A percentile compares a stretch with the other conserved stretches of the same genome.
Evolutionary conservation across 352 stramenopile species (phyloP).

Genomic region (Blastocystis sp.): DNA sequence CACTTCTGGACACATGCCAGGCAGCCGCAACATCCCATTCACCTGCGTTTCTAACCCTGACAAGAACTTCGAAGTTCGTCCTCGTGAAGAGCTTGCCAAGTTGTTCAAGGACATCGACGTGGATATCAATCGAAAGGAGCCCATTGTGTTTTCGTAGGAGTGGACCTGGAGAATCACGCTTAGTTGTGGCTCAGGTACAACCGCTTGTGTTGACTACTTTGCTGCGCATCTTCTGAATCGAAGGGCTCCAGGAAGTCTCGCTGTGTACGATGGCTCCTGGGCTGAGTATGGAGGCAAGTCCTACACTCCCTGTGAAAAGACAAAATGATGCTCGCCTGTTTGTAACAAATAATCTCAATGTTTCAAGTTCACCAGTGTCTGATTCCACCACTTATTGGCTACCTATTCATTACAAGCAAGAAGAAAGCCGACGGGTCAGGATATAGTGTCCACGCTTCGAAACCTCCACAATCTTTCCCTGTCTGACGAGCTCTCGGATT

Average conservation of each 20-base stretch:
- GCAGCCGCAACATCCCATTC: slow-evolving; percentile 45
- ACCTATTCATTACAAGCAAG: not conserved
- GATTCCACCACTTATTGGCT: slow-evolving; percentile 45
- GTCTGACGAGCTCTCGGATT: slow-evolving; percentile 59
- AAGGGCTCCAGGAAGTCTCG: not conserved
- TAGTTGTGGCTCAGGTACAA: slow-evolving; percentile 50
- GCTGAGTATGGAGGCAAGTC: slow-evolving; percentile 51
- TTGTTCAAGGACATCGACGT: slow-evolving; percentile 24
- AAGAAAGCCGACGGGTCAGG: not conserved
- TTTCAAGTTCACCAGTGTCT: not conserved
- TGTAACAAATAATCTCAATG: slow-evolving; percentile 22
- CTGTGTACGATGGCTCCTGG: slow-evolving; percentile 57
- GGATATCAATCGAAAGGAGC: slow-evolving; percentile 46
- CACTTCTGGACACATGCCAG: slow-evolving; percentile 54
- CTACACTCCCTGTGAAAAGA: slow-evolving; percentile 35
- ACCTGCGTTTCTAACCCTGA: not conserved
- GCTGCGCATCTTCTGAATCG: slow-evolving; percentile 48
- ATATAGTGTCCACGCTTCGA: slow-evolving; percentile 58
- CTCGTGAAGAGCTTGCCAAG: slow-evolving; percentile 19
- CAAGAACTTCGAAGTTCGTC: slow-evolving; percentile 44
- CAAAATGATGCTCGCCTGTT: not conserved
- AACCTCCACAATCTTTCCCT: slow-evolving; percentile 60
- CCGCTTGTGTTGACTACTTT: slow-evolving; percentile 22
- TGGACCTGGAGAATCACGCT: not conserved
- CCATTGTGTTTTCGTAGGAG: slow-evolving; percentile 32